phyloP scores from a whole-genome alignment of 441 rosid genomes.

The Populus hybrid region DNA sequence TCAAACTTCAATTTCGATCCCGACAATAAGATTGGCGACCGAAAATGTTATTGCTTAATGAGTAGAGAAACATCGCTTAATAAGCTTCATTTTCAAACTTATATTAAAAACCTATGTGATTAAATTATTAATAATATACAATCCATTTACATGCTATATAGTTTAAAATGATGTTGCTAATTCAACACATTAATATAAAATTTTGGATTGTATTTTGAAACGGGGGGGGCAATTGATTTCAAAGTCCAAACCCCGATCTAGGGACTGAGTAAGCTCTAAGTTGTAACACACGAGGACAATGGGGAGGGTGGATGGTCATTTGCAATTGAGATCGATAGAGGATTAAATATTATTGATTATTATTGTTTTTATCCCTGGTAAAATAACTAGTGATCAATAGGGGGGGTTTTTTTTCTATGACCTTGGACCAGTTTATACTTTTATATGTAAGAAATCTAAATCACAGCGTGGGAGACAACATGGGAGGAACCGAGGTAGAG shows the following conservation, averaged over 20 bases:
- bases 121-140: too few species aligned
- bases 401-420: not conserved
- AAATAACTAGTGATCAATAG: not conserved
- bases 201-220: constrained; percentile 44
- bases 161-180: not conserved
- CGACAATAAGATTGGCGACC: constrained; percentile 35
- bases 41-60: constrained; percentile 45
- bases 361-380: constrained; percentile 16
- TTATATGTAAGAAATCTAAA: constrained; percentile 16
- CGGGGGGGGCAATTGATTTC: constrained; percentile 59
- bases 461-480: constrained; percentile 37
- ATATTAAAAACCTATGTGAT: constrained; percentile 14
- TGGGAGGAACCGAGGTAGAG: constrained; percentile 21
- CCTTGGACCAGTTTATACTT: constrained; percentile 1
- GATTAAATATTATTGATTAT: constrained; percentile 16
- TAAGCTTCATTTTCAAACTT: constrained; percentile 37
- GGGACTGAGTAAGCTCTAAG: constrained; percentile 28
- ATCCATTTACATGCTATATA: not conserved
- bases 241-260: constrained; percentile 67
- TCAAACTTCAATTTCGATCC: constrained; percentile 40
- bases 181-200: constrained; percentile 10
- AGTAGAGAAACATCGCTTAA: constrained; percentile 37
- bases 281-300: constrained; percentile 22
- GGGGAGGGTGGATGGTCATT: constrained; percentile 27
- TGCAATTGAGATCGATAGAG: constrained; percentile 18